Conservation (phyloP, 257 asterid species). For the Leonotis leonurus region DNA sequence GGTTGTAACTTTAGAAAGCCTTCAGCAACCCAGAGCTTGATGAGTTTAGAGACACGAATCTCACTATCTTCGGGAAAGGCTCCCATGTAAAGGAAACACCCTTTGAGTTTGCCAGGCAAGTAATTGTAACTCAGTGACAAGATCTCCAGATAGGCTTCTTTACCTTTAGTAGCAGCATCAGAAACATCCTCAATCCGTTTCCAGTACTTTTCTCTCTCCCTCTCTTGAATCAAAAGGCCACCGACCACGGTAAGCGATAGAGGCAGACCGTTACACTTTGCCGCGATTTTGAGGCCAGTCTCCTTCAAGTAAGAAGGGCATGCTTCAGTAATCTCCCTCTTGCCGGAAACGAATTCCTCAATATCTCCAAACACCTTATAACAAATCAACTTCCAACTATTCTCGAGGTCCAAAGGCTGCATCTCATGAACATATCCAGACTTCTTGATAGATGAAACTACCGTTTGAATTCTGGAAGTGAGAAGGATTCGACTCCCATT, state of each 20-base stretch:
- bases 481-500: background rate
- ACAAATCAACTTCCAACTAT: background rate
- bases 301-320: too few relatives aligned
- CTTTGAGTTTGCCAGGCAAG: slow-evolving; percentile 22
- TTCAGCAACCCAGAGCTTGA: slow-evolving; percentile 32
- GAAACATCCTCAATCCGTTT: slow-evolving; percentile 7
- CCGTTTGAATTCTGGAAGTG: background rate
- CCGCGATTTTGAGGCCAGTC: background rate
- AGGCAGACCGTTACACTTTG: slow-evolving; percentile 26
- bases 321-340: background rate
- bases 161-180: background rate
- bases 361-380: background rate
- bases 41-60: slow-evolving; percentile 19
- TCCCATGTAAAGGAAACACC: slow-evolving; percentile 31
- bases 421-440: background rate
- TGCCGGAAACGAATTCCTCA: too few relatives aligned
- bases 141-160: background rate
- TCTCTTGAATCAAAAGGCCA: slow-evolving; percentile 19
- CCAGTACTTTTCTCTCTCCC: background rate
- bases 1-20: slow-evolving; percentile 3
- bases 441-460: too few relatives aligned
- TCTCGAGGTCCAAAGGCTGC: background rate
- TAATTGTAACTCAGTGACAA: slow-evolving; percentile 26
- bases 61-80: slow-evolving; percentile 24
- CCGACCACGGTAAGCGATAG: slow-evolving; percentile 23